Evolutionary conservation across 176 grass and related monocot species (phyloP).

Genomic region (Carex pumila): DNA sequence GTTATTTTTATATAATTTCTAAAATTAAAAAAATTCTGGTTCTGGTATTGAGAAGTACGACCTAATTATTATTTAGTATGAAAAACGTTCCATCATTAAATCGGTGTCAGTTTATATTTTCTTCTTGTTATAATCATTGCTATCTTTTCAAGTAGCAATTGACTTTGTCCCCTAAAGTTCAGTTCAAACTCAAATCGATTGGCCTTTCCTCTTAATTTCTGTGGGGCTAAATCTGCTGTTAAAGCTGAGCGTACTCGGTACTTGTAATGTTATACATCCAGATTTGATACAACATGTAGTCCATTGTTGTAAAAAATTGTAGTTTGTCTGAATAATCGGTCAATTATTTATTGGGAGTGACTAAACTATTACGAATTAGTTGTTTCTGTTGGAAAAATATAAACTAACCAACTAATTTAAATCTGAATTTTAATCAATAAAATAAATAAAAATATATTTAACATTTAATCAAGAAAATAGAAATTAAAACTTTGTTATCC

Average conservation of each 20-base stretch:
- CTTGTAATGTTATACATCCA: not conserved
- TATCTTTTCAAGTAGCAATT: slow-evolving; percentile 3
- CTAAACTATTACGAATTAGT: no score
- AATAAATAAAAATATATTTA: no score
- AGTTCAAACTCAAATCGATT: not conserved
- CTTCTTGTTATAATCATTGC: slow-evolving; percentile 14
- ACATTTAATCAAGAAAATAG: no score
- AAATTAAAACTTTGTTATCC: no score
- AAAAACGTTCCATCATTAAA: slow-evolving; percentile 7
- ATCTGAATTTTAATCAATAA: no score
- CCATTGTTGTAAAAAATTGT: no score
- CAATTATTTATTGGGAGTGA: no score
- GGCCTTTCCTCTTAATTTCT: slow-evolving; percentile 9
- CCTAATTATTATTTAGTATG: slow-evolving; percentile 12
- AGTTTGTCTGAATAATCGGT: no score
- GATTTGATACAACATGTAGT: not conserved
- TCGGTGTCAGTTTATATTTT: not conserved
- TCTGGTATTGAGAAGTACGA: not conserved
- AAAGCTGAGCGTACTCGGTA: not conserved
- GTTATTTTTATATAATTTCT: no score
- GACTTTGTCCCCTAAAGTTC: not conserved
- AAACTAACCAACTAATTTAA: no score
- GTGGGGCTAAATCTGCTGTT: not conserved
- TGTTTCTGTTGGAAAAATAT: no score
- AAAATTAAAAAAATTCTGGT: no score